Evolutionary conservation across 331 rosid species (phyloP).

Genomic region (Pyracantha coccinea): DNA sequence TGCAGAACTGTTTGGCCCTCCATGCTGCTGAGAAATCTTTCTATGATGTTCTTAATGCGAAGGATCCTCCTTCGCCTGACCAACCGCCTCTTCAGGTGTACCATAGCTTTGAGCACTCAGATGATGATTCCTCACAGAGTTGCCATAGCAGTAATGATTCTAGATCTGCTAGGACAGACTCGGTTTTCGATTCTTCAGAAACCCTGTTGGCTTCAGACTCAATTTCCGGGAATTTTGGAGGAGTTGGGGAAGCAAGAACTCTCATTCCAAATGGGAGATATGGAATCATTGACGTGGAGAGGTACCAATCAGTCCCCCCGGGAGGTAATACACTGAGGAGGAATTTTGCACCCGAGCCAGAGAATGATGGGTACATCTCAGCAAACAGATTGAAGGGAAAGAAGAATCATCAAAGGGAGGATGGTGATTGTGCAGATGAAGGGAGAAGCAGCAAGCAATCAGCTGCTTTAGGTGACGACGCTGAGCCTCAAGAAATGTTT

Average conservation of each 20-base stretch:
- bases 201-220: conserved; percentile 17
- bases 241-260: conserved; percentile 3
- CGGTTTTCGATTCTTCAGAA: background rate
- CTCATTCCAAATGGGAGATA: background rate
- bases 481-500: conserved; percentile 47
- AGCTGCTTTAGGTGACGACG: conserved; percentile 36
- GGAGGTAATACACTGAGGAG: background rate
- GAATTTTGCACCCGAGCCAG: background rate
- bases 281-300: conserved; percentile 20
- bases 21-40: conserved; percentile 84
- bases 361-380: background rate
- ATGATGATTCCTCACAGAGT: conserved; percentile 7
- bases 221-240: background rate
- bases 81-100: background rate
- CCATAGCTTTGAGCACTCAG: background rate
- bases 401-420: conserved; percentile 35
- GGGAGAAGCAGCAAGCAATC: conserved; percentile 58
- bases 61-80: conserved; percentile 25
- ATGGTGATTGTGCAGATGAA: conserved; percentile 26
- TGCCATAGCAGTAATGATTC: background rate
- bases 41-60: conserved; percentile 50
- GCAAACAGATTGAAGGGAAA: conserved; percentile 31
- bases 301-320: background rate
- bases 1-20: conserved; percentile 64
- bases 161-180: background rate